A percentile compares a stretch with the other conserved stretches of the same genome.
Conservation (phyloP, 1,284 basidiomycete genomes). For the Trametes polyzona region DNA sequence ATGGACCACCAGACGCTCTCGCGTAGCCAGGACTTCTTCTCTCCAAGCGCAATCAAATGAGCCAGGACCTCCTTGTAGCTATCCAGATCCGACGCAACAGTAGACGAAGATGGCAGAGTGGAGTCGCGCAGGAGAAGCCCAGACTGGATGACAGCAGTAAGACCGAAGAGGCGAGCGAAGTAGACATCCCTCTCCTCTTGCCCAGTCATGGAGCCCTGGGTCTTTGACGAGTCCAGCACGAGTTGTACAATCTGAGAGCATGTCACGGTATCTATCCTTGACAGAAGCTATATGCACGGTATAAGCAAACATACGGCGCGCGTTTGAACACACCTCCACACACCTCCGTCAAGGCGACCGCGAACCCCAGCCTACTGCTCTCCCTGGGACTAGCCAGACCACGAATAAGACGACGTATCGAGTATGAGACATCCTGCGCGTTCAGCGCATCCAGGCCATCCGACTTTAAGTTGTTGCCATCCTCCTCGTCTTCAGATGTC, state of each 20-base stretch:
- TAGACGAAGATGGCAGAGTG: constrained; percentile 53
- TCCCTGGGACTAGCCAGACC: constrained; percentile 93
- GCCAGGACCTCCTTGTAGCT: constrained; percentile 69
- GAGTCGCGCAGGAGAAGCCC: constrained; percentile 70
- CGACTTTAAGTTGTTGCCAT: constrained; percentile 40
- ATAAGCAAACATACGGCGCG: neutral
- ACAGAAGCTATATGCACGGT: constrained; percentile 64
- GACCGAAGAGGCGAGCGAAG: constrained; percentile 92
- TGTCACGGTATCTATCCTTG: constrained; percentile 79
- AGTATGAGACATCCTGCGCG: constrained; percentile 89
- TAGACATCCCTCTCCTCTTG: constrained; percentile 92
- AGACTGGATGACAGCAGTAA: constrained; percentile 83
- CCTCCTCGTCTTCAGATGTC: constrained; percentile 41
- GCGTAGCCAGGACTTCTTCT: constrained; percentile 88
- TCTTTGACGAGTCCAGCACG: constrained; percentile 71
- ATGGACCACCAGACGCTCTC: constrained; percentile 93
- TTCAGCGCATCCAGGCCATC: constrained; percentile 65
- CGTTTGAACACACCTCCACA: constrained; percentile 31
- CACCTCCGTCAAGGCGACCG: constrained; percentile 94
- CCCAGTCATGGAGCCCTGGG: constrained; percentile 76
- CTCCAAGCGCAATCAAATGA: constrained; percentile 72
- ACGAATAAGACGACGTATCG: constrained; percentile 81
- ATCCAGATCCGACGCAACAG: constrained; percentile 56
- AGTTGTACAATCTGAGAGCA: constrained; percentile 78
- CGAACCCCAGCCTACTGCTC: constrained; percentile 92